phyloP scores from a whole-genome alignment of 2,329 filamentous ascomycete genomes.

The Beauveria australis region DNA sequence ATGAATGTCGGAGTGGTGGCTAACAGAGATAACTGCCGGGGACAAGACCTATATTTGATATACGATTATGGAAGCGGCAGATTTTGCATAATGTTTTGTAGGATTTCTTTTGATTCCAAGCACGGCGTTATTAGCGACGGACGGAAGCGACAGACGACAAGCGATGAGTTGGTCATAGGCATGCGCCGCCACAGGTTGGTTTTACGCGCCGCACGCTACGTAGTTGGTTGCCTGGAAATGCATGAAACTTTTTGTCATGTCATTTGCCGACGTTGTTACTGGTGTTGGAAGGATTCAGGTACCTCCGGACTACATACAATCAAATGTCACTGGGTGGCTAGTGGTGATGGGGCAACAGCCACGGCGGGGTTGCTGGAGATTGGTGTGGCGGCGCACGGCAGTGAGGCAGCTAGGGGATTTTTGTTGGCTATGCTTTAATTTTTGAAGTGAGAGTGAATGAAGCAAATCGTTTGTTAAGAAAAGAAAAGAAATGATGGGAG shows the following conservation, averaged over 20 bases:
- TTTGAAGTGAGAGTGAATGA: neutral
- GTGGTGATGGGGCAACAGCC: neutral
- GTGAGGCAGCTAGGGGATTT: neutral
- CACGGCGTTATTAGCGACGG: neutral
- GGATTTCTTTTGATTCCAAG: neutral
- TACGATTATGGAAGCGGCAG: neutral
- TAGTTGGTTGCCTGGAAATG: neutral
- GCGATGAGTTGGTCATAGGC: neutral
- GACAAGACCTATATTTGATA: neutral
- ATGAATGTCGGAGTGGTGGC: neutral
- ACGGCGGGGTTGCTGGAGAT: slow-evolving; percentile 1
- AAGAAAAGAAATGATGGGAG: neutral
- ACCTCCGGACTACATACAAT: neutral
- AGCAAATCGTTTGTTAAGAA: neutral
- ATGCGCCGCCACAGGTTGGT: neutral
- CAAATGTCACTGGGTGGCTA: slow-evolving; percentile 2
- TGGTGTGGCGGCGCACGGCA: neutral
- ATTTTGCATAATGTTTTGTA: neutral
- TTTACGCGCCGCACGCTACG: neutral
- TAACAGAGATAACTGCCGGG: neutral
- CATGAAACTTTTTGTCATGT: neutral
- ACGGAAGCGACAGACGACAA: neutral
- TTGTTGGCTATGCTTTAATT: neutral
- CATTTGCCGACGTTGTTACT: neutral
- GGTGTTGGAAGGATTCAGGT: neutral